Evolutionary conservation across 129 eudicot genomes (phyloP), one percentile per base, ranked within the genome.

Genomic region (Helianthus tuberosus): DNA sequence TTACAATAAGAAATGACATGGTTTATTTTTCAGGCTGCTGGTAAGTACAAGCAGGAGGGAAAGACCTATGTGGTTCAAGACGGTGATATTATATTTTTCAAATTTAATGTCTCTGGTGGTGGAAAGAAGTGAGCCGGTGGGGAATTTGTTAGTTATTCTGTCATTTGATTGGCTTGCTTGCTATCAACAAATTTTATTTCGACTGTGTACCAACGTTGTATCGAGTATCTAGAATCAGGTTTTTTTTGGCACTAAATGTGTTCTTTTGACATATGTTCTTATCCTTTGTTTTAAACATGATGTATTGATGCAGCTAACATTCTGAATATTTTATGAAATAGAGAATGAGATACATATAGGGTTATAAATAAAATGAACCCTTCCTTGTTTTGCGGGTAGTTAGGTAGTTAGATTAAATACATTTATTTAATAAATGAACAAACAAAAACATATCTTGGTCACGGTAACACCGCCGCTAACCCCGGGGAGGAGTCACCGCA

Each of bases 31-130:
- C 83, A 95, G 99, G 99, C 96, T 73, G 89, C 89, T 41, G 99
- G 99, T 68, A 95, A 95, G 91, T 95, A 95, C 73, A 75, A 81
- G 75, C 99, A 95, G 75, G 99, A 95, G 65, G 99, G 99, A 5
- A 94, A 94, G 86, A 88, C 88, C 1, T 95, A 95, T 52, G 92
- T 95, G 74, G 96, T 95, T 32, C 97, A 91, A 75, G 99, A 95
- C 48, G 99, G 91, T 13, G 99, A 95, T 75, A 76, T 95, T 8
- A 95, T 95, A 70, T 95, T 83, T 79, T 95, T 95, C 85, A 95
- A 95, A 86, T 95, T 95, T 79, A 95, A 95, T 27, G 97, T 91
- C 57, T 88, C 99, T 0, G 90, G 97, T 36, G 97, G 99, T 5
- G 97, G 94, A 44, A 95, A 95, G 92, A 91, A 94, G 86, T 94